Evolutionary conservation across 805 yeast genomes (phyloP).

Genomic region (Candida endomychidarum): DNA sequence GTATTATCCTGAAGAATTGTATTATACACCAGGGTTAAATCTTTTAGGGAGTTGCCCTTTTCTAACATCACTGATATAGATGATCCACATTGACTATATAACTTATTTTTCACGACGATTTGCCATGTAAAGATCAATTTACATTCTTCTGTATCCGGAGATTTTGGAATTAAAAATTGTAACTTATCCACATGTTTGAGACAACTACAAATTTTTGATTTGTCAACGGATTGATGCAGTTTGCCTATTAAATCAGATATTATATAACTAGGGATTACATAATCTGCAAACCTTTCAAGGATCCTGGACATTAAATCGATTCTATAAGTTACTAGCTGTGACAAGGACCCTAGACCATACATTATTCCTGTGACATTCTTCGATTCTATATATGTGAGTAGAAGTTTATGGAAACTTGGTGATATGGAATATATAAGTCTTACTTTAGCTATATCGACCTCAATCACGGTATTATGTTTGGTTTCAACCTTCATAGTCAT

Average conservation of each 20-base stretch:
- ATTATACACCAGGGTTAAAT: conserved; percentile 17
- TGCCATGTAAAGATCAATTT: conserved; percentile 23
- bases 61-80: conserved; percentile 8
- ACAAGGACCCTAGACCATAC: conserved; percentile 33
- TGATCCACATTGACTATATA: conserved; percentile 26
- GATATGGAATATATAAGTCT: conserved; percentile 18
- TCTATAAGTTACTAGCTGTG: conserved; percentile 24
- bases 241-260: conserved; percentile 1
- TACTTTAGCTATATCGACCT: background rate
- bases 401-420: conserved; percentile 19
- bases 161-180: conserved; percentile 16
- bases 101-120: conserved; percentile 20
- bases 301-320: conserved; percentile 22
- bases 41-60: conserved; percentile 2
- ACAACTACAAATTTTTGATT: conserved; percentile 18
- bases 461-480: background rate
- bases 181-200: conserved; percentile 23
- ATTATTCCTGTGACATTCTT: conserved; percentile 29
- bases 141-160: conserved; percentile 6
- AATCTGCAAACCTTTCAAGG: conserved; percentile 18
- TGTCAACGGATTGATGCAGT: conserved; percentile 21
- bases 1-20: conserved; percentile 27
- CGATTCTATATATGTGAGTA: conserved; percentile 27
- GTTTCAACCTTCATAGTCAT: conserved; percentile 18
- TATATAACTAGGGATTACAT: conserved; percentile 19